Base-by-base conservation (phyloP, 2,329 filamentous ascomycete species). In the Cryphonectria parasitica region DNA sequence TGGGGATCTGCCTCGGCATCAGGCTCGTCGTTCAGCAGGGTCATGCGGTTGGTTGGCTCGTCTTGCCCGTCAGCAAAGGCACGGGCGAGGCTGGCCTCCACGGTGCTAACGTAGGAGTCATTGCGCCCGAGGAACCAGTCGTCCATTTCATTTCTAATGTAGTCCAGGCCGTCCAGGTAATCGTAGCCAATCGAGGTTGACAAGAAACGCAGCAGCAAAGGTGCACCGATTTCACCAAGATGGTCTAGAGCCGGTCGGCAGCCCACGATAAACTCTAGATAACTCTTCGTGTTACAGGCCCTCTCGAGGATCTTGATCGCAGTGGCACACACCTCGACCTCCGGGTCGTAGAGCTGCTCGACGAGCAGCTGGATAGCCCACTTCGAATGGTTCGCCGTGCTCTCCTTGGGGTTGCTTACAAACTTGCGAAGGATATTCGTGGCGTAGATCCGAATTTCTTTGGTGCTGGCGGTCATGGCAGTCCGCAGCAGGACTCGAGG, bases 111-210 rank as follows among this genome's bases (percentile, higher is more conserved):
- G 75, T 99, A 99, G n/a, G 90, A 91, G 79, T 99, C 95, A 78
- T 99, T 99, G 61, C 96, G 90, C 19, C 96, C 96, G 41, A 99
- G 86, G 78, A 98, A 99, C 96, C 96, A 99, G 81, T 99, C 97
- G 75, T 99, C 96, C 96, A 99, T 99, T 80, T 99, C 97, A 78
- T 97, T 96, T 73, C 95, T 98, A 80, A 99, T 99, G 79, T 99
- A 99, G 82, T 99, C 97, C 60, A 99, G 85, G 0, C 95, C 96
- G 78, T 98, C 94, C 7, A 99, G 86, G 80, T 99, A 99, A 80
- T 98, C 95, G 78, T 99, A 99, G 65, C 96, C 96, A 70, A 98
- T 95, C 2, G 95, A 98, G 0, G 95, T 98, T 0, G 95, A 98
- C 68, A 99, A 81, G 80, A 99, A 99, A 56, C 96, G 91, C 66